phyloP scores from a whole-genome alignment of 441 rosid genomes.

The Erodium chrysanthum region DNA sequence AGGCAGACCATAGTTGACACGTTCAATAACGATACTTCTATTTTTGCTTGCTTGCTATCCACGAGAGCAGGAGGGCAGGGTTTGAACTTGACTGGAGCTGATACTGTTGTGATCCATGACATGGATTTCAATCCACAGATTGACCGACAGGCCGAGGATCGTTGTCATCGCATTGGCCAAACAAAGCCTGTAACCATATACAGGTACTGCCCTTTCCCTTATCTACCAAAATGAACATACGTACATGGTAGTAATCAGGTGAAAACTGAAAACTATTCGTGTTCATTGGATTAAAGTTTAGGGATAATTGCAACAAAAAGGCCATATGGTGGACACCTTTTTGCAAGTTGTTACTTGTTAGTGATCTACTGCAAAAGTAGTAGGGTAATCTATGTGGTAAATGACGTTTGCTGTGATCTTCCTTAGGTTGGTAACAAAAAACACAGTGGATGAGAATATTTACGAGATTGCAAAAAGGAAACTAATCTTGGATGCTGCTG shows the following conservation, averaged over 20 bases:
- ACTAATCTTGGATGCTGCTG: conserved; percentile 76
- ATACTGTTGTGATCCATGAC: conserved; percentile 77
- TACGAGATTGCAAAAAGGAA: conserved; percentile 86
- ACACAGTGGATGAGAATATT: conserved; percentile 83
- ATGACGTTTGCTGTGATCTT: conserved; percentile 2
- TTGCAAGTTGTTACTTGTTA: no score
- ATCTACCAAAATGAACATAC: not conserved
- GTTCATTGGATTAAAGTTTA: no score
- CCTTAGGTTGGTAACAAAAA: conserved; percentile 72
- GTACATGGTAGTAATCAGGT: not conserved
- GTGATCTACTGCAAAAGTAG: no score
- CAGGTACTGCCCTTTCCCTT: conserved; percentile 34
- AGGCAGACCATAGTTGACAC: conserved; percentile 81
- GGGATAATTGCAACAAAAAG: no score
- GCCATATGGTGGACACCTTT: no score
- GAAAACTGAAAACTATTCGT: no score
- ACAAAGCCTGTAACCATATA: conserved; percentile 77
- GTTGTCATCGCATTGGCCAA: conserved; percentile 95
- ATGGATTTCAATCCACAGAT: conserved; percentile 97
- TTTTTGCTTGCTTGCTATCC: conserved; percentile 75
- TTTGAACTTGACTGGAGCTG: conserved; percentile 85
- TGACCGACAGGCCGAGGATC: conserved; percentile 91
- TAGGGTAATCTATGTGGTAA: not conserved
- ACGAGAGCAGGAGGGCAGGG: conserved; percentile 98
- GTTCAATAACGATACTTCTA: conserved; percentile 67